Percentiles rank a stretch among this genome's conserved stretches.
These are phyloP conservation scores for Talaromyces albobiverticillius DNA, from an alignment of 2,329 filamentous ascomycete species.

Conservation along the genomic window DNA sequence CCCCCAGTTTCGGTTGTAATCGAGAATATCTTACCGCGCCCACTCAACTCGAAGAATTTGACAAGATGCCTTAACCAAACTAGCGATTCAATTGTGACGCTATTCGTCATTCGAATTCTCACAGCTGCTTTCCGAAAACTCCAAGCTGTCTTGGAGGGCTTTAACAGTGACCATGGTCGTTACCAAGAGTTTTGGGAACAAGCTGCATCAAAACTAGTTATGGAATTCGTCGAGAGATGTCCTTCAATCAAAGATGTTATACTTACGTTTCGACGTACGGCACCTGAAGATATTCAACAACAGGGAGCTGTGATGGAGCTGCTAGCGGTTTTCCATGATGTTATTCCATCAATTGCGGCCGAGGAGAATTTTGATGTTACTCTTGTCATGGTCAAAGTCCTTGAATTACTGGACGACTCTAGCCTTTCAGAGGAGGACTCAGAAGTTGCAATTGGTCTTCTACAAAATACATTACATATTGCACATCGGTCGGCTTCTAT, in stretches of 20 bases:
- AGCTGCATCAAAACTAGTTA: conserved; percentile 63
- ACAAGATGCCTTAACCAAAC: conserved; percentile 75
- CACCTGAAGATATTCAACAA: conserved; percentile 68
- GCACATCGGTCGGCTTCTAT: conserved; percentile 78
- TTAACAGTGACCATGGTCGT: conserved; percentile 49
- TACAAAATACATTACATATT: conserved; percentile 78
- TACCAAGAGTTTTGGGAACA: conserved; percentile 63
- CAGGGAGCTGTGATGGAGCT: conserved; percentile 76
- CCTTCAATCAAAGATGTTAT: conserved; percentile 81
- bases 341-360: conserved; percentile 73
- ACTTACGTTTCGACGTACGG: conserved; percentile 66
- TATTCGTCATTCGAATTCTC: conserved; percentile 80
- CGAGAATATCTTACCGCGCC: conserved; percentile 81
- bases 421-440: conserved; percentile 47
- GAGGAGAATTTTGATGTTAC: conserved; percentile 88
- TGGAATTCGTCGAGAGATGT: conserved; percentile 73
- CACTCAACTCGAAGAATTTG: conserved; percentile 75
- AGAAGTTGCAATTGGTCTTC: conserved; percentile 65
- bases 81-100: conserved; percentile 68
- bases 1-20: conserved; percentile 76
- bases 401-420: conserved; percentile 58
- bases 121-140: conserved; percentile 79
- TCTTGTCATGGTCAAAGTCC: conserved; percentile 64
- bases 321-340: conserved; percentile 79
- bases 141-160: conserved; percentile 59